Evolutionary conservation across 768 basidiomycete species (phyloP).

Genomic region (Kwoniella sp.): DNA sequence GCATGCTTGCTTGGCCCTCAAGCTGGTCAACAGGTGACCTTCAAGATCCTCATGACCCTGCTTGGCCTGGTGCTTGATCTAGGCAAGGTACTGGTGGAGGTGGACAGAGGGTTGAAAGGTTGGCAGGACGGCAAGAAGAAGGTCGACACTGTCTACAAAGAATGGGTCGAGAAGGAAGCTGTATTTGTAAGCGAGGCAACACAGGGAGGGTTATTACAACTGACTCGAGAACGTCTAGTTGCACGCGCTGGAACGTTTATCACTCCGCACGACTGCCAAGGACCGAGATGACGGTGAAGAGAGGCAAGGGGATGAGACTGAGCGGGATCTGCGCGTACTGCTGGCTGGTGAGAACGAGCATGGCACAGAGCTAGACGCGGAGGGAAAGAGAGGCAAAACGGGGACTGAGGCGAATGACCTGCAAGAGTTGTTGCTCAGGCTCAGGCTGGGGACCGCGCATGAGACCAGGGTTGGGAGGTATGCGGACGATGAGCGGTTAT

Average conservation of each 20-base stretch:
- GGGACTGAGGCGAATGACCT: slow-evolving; percentile 10
- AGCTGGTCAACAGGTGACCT: slow-evolving; percentile 29
- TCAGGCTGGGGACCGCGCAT: slow-evolving; percentile 12
- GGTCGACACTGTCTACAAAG: slow-evolving; percentile 9
- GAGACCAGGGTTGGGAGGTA: neutral
- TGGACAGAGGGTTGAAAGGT: slow-evolving; percentile 17
- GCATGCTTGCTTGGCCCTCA: slow-evolving; percentile 22
- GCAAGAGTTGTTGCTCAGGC: slow-evolving; percentile 24
- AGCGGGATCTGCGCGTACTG: slow-evolving; percentile 23
- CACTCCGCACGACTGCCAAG: slow-evolving; percentile 13
- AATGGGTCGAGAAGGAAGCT: slow-evolving; percentile 33
- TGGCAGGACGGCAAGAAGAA: slow-evolving; percentile 17
- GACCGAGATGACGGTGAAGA: neutral
- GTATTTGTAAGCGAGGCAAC: slow-evolving; percentile 33
- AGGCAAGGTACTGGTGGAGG: slow-evolving; percentile 35
- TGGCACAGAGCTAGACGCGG: neutral
- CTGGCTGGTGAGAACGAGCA: slow-evolving; percentile 15
- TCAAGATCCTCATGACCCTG: slow-evolving; percentile 33
- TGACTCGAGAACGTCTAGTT: slow-evolving; percentile 14
- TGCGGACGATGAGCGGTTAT: neutral
- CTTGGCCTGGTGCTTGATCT: slow-evolving; percentile 33
- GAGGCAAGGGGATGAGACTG: slow-evolving; percentile 1
- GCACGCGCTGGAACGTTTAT: slow-evolving; percentile 31
- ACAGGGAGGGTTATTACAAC: neutral
- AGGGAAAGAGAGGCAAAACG: neutral